These are phyloP conservation scores for Thalassiosira livingstoniorum DNA, from an alignment of 352 stramenopile species.

Conservation along the genomic window DNA sequence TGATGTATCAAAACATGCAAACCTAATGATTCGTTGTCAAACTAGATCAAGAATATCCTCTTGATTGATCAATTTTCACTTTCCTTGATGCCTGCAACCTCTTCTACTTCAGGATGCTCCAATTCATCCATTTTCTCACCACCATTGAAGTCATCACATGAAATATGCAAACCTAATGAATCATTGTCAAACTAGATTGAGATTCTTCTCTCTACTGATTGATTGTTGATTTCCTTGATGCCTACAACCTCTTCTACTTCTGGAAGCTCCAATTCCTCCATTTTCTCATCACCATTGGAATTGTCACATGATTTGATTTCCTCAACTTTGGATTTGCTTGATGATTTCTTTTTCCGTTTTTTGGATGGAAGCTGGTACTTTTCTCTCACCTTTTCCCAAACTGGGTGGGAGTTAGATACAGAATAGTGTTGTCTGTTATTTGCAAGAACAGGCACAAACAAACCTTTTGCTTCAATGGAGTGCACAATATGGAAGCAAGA, in stretches of 20 bases:
- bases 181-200: too few species aligned
- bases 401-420: background rate
- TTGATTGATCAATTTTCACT: too few species aligned
- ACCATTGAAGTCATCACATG: too few species aligned
- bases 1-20: too few species aligned
- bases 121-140: too few species aligned
- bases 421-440: background rate
- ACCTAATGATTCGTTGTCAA: too few species aligned
- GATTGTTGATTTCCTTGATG: background rate
- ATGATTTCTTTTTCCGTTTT: background rate
- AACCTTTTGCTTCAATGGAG: background rate
- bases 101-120: too few species aligned
- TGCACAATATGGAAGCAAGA: conserved; percentile 39
- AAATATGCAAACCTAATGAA: too few species aligned
- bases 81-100: too few species aligned
- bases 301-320: too few species aligned
- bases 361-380: background rate
- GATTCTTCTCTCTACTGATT: background rate
- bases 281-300: background rate
- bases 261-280: background rate
- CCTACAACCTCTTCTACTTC: background rate
- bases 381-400: background rate
- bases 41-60: too few species aligned
- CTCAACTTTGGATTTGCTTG: background rate
- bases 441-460: background rate